Evolutionary conservation across 1,284 basidiomycete species (phyloP), one percentile per base, ranked within the genome.

Genomic region (Ustanciosporium gigantosporum): DNA sequence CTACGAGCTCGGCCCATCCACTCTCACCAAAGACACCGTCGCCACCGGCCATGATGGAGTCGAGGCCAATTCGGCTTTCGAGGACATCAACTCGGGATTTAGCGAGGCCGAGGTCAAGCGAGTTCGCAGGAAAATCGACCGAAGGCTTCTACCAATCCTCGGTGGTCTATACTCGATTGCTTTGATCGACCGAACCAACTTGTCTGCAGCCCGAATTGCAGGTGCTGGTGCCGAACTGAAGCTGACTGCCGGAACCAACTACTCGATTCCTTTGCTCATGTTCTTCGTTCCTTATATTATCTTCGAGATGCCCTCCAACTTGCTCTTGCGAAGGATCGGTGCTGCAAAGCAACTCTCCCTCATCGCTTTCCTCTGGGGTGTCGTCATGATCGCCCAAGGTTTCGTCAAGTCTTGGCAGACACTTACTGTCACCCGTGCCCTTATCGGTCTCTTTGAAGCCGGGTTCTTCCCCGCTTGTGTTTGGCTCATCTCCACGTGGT

Each of bases 401-500:
- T 68, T 68, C 44, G 59, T 69, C 46, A 44, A 66, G 27, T 41
- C 48, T 20, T 51, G 60, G 56, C 56, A 68, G 21, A 51, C 53
- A 27, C 70, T 82, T 16, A 74, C 77, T 7, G 79, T 71, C 32
- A 76, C 78, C 29, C 77, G 81, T 31, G 73, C 78, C 6, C 53
- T 82, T 2, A 67, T 81, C 29, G 81, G 70, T 40, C 40, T 68
- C 11, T 71, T 73, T 41, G 68, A 71, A 36, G 70, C 70, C n/a
- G 67, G 66, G 8, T 60, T 73, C 52, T 74, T 73, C 58, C 71
- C 68, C 11, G 66, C 68, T 9, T 76, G 73, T 39, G 78, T 79
- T 2, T 80, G 74, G 69, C 70, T 82, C n/a, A 76, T 81, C 48
- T 76, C 79, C 5, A 78, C 73, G 29, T 82, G 81, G 81, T 82